Base-by-base conservation (phyloP, 352 stramenopile genomes). In the Pythium scleroteichum region DNA sequence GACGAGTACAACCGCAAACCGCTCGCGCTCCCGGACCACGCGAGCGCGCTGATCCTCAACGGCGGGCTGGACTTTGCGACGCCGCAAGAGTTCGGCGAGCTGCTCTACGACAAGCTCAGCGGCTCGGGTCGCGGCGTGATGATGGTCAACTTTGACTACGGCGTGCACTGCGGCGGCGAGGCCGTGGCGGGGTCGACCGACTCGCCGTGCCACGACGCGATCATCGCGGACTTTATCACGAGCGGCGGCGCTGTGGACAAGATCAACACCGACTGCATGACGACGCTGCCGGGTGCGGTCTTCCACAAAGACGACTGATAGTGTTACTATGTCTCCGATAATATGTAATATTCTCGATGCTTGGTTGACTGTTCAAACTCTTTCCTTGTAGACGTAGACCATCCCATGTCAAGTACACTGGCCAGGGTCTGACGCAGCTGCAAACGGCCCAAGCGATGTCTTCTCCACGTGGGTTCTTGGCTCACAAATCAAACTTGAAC, bases 51-150 rank as follows among this genome's bases (percentile, higher is more conserved):
- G 33, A 29, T 73, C 12, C 20, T 77, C 17, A 64, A 38, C 12
- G 66, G 69, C 9, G 48, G 47, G 0, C 35, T 77, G 24, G 69
- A 77, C 53, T 66, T 69, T 26, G 12, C 26, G 42, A 77, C 69
- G 4, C 65, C 61, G 6, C n/a, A n/a, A 3, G 66, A 73, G 32
- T 67, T 69, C 38, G 66, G 52, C 2, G 42, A 61, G 32, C 47
- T 62, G 4, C 20, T 71, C 14, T 72, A 68, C 52, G 24, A 58
- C 14, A 64, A 53, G 10, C 56, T 77, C 17, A 14, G 50, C 9
- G 67, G 54, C 38, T 32, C 35, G 12, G 47, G 56, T 23, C 53
- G 58, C 16, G 35, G 47, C n/a, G 41, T 68, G 32, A 60, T 77
- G 35, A 39, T 66, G 44, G 68, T 71, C 44, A 64, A 52, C 17